Evolutionary conservation across 2,329 filamentous ascomycete genomes (phyloP), one percentile per base, ranked within the genome.

Genomic region (Alternaria gansuensis): DNA sequence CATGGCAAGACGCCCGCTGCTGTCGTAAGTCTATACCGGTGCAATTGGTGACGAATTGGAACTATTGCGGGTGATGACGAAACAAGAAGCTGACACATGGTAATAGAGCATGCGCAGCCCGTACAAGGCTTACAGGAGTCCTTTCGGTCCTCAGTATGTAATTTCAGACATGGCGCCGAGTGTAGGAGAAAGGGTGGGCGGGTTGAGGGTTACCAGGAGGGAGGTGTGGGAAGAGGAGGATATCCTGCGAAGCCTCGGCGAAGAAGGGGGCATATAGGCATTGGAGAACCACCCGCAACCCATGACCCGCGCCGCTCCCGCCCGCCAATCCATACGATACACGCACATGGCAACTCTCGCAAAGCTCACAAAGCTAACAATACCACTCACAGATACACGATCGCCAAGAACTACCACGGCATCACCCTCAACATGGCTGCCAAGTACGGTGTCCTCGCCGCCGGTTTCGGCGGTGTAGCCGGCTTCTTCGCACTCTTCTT

Each of bases 401-500:
- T 79, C 48, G 75, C 75, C 33, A 73, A 70, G 54, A 78, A 84
- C 75, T 78, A 82, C 76, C 79, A 81, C 66, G 84, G 85, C 70
- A 73, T 84, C 68, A 83, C 78, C 61, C 55, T 77, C n/a, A 63
- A 70, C 57, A 69, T 73, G 53, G 75, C 77, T 46, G 66, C 77
- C 53, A 79, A 78, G 74, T 79, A 75, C 60, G 76, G 75, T 60
- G 57, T 58, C 53, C 81, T 86, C 49, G 83, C 81, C 43, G 82
- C 77, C 53, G 80, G 80, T 45, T 87, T 88, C 77, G 87, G 85
- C 65, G 83, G 82, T 62, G 80, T 82, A 45, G 81, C 83, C 40
- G 86, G 84, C 63, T 79, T 85, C 73, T 85, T 86, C 76, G 85
- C 84, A 36, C 74, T 89, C 67, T 88, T 86, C 80, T 87, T 89